These are phyloP conservation scores for Exophiala dermatitidis DNA, from an alignment of 2,329 filamentous ascomycete species.

Conservation along the genomic window DNA sequence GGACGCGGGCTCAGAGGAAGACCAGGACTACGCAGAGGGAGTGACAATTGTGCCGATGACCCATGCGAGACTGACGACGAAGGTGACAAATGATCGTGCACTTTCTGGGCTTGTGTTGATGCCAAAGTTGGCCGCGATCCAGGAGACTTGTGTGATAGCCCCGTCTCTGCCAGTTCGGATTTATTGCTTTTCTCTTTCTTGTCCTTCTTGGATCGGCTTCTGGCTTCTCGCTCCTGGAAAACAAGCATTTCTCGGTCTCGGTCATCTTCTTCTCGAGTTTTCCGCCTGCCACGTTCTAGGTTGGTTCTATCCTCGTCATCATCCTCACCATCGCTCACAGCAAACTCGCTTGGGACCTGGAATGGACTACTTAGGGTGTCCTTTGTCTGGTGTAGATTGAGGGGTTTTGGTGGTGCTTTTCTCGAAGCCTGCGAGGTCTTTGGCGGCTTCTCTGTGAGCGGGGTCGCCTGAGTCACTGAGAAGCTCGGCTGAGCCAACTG, in stretches of 20 bases:
- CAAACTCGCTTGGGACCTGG: conserved; percentile 4
- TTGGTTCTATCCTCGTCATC: conserved; percentile 21
- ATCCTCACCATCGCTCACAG: conserved; percentile 16
- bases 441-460: conserved; percentile 44
- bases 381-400: conserved; percentile 57
- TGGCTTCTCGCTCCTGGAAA: conserved; percentile 58
- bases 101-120: conserved; percentile 4
- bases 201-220: conserved; percentile 68
- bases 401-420: conserved; percentile 76
- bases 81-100: conserved; percentile 32
- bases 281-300: conserved; percentile 62
- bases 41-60: conserved; percentile 28
- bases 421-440: conserved; percentile 54
- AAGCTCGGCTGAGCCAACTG: conserved; percentile 19
- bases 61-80: conserved; percentile 23
- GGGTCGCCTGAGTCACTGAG: conserved; percentile 33
- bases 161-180: conserved; percentile 39
- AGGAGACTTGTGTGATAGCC: conserved; percentile 7
- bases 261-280: conserved; percentile 84
- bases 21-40: conserved; percentile 55
- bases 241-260: conserved; percentile 64
- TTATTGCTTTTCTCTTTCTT: conserved; percentile 42
- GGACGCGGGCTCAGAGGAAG: conserved; percentile 56
- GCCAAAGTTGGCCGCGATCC: conserved; percentile 6
- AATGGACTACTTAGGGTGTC: conserved; percentile 13